Conservation (phyloP, 148 eudicot genomes). For the Spergularia bocconei region DNA sequence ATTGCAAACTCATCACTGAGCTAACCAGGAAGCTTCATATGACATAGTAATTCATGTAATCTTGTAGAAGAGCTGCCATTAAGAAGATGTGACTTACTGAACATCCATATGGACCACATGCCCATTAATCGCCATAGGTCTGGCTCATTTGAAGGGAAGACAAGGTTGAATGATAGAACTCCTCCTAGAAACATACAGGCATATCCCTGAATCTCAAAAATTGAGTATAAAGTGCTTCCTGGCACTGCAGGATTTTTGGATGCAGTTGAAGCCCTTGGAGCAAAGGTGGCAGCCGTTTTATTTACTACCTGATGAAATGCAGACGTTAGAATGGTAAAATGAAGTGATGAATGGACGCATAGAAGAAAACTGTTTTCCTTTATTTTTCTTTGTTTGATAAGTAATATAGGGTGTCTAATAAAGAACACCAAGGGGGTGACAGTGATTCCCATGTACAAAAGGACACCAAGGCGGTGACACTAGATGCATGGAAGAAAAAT, state of each 20-base stretch:
- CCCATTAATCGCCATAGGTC: slow-evolving; percentile 98
- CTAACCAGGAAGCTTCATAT: neutral
- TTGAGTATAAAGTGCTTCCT: slow-evolving; percentile 63
- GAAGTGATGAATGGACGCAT: neutral
- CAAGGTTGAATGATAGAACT: slow-evolving; percentile 86
- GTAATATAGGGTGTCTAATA: no score
- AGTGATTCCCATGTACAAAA: no score
- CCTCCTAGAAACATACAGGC: slow-evolving; percentile 81
- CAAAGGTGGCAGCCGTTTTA: slow-evolving; percentile 95
- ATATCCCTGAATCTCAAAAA: slow-evolving; percentile 89
- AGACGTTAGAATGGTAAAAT: neutral
- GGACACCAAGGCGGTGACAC: no score
- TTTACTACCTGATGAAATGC: slow-evolving; percentile 57
- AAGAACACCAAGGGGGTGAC: no score
- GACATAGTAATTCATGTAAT: neutral
- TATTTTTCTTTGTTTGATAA: no score
- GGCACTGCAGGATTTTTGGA: slow-evolving; percentile 90
- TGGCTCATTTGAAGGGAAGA: slow-evolving; percentile 92
- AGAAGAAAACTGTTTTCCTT: neutral
- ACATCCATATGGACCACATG: slow-evolving; percentile 99
- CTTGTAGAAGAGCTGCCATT: neutral
- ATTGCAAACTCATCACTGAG: neutral
- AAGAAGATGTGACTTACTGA: slow-evolving; percentile 57
- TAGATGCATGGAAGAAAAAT: neutral
- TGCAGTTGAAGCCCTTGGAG: slow-evolving; percentile 91